A percentile compares a stretch with the other conserved stretches of the same genome.
Evolutionary conservation across 1,139 yeast species (phyloP).

Genomic region (Suhomyces bokatorum): DNA sequence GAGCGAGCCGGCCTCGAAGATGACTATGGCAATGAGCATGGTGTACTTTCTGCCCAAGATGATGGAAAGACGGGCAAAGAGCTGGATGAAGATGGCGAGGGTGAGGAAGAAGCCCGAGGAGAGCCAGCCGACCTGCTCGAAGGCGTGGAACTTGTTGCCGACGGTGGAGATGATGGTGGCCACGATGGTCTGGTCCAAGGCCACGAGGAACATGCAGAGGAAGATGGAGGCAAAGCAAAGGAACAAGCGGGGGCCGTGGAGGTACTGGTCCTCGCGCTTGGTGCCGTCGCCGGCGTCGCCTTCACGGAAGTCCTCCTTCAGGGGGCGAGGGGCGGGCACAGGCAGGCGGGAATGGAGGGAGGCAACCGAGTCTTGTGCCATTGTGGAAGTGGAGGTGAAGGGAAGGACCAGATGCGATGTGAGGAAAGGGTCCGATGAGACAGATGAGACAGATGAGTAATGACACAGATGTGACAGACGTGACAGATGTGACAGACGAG

Average conservation of each 20-base stretch:
- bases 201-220: constrained; percentile 36
- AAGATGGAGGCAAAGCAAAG: constrained; percentile 31
- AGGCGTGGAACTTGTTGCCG: constrained; percentile 36
- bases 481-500: too few relatives aligned
- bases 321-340: not conserved
- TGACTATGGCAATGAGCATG: constrained; percentile 22
- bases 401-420: too few relatives aligned
- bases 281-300: constrained; percentile 49
- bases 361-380: not conserved
- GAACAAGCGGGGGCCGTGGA: constrained; percentile 30
- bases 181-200: constrained; percentile 45
- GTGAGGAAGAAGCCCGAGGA: constrained; percentile 31
- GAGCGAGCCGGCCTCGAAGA: constrained; percentile 66
- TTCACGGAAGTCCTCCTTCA: constrained; percentile 6
- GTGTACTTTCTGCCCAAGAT: constrained; percentile 33
- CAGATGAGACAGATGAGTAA: too few relatives aligned
- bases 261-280: constrained; percentile 27
- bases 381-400: too few relatives aligned
- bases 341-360: not conserved
- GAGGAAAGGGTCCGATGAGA: too few relatives aligned
- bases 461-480: too few relatives aligned
- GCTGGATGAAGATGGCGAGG: constrained; percentile 37
- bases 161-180: constrained; percentile 38
- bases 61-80: constrained; percentile 52
- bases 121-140: constrained; percentile 31